Conservation (phyloP, 2,329 filamentous ascomycete species). For the Plenodomus lindquistii region DNA sequence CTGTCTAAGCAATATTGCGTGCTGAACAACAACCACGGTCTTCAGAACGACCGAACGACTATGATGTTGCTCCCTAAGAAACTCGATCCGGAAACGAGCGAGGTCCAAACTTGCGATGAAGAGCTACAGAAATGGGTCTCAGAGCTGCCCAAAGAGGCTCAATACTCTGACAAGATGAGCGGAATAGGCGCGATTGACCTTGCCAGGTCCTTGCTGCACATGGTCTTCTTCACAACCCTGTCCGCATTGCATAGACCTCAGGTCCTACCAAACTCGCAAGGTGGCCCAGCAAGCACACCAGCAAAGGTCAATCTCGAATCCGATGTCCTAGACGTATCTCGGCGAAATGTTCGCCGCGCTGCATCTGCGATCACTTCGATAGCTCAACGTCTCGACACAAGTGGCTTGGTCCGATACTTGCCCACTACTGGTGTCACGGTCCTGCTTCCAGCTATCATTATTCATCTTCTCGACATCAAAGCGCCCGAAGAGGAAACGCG, state of each 20-base stretch:
- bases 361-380: constrained; percentile 85
- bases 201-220: constrained; percentile 84
- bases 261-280: constrained; percentile 75
- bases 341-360: constrained; percentile 79
- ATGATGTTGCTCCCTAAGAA: constrained; percentile 95
- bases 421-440: constrained; percentile 91
- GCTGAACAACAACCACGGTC: constrained; percentile 77
- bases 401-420: constrained; percentile 75
- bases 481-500: constrained; percentile 73
- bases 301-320: constrained; percentile 45
- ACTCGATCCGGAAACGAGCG: constrained; percentile 76
- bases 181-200: constrained; percentile 64
- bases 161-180: constrained; percentile 65
- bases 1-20: constrained; percentile 91
- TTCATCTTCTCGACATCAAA: constrained; percentile 91
- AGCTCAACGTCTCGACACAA: constrained; percentile 72
- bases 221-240: constrained; percentile 90
- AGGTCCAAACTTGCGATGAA: constrained; percentile 77
- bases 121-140: constrained; percentile 79
- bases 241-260: constrained; percentile 91
- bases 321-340: constrained; percentile 79
- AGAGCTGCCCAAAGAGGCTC: constrained; percentile 71
- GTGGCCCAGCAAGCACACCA: constrained; percentile 52
- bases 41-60: constrained; percentile 68
- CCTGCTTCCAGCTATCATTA: constrained; percentile 88